These are phyloP conservation scores for Phyllosticta citriasiana DNA, from an alignment of 2,329 filamentous ascomycete genomes.

Conservation along the genomic window DNA sequence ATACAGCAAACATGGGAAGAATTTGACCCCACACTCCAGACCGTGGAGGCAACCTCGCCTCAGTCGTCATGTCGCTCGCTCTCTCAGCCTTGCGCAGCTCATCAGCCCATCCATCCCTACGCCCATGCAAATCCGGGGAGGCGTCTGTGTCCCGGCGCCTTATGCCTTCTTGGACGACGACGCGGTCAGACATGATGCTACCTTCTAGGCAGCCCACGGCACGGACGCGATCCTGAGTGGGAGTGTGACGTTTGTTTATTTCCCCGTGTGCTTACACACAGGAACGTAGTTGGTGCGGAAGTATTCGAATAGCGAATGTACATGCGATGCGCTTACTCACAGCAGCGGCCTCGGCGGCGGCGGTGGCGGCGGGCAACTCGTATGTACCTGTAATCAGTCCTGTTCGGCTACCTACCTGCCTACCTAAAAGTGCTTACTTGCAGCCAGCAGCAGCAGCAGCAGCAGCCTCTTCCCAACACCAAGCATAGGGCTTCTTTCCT, in stretches of 20 bases:
- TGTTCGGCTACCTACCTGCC: neutral
- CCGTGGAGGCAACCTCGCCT: neutral
- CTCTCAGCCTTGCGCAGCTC: neutral
- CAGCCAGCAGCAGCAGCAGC: neutral
- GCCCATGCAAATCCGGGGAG: neutral
- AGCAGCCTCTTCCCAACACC: neutral
- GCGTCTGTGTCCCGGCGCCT: neutral
- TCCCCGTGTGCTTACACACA: neutral
- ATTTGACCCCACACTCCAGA: neutral
- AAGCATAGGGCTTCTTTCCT: neutral
- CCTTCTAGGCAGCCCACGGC: neutral
- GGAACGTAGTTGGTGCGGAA: neutral
- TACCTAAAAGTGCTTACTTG: neutral
- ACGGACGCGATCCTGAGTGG: neutral
- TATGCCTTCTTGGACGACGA: neutral
- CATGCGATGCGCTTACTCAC: neutral
- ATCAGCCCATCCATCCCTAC: neutral
- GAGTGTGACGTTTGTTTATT: neutral
- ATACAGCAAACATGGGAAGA: neutral
- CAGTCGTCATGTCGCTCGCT: neutral
- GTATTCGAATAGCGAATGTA: neutral
- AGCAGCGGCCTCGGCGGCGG: neutral
- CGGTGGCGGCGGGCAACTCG: neutral
- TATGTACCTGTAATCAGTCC: neutral
- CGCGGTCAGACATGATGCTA: neutral